These are phyloP conservation scores for Drechslerella dactyloides DNA, from an alignment of 2,329 filamentous ascomycete genomes.

Conservation along the genomic window DNA sequence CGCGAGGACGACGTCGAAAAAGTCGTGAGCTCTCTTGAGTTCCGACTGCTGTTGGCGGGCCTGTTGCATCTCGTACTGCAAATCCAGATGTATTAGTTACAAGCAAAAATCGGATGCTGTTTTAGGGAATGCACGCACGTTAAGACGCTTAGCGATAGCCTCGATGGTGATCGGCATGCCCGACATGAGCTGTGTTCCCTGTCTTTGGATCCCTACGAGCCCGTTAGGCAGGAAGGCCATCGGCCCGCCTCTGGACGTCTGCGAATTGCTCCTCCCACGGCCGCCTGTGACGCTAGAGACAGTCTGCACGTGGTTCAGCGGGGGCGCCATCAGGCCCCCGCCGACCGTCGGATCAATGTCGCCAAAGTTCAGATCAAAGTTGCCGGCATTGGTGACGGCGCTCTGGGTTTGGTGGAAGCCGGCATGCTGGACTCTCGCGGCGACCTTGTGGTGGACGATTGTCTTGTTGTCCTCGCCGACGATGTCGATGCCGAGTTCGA, in stretches of 20 bases:
- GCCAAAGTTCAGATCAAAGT: conserved; percentile 87
- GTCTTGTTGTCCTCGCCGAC: conserved; percentile 98
- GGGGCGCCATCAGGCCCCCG: conserved; percentile 60
- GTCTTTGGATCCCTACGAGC: conserved; percentile 67
- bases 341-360: conserved; percentile 82
- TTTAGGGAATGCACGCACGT: conserved; percentile 66
- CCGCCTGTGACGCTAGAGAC: conserved; percentile 64
- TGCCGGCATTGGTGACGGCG: conserved; percentile 70
- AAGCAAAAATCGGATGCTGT: neutral
- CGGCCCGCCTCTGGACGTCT: conserved; percentile 60
- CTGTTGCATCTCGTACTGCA: conserved; percentile 83
- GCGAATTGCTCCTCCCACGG: conserved; percentile 64
- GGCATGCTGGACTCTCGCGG: conserved; percentile 93
- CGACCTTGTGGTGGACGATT: conserved; percentile 97
- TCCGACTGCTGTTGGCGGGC: conserved; percentile 88
- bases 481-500: conserved; percentile 97
- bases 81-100: neutral
- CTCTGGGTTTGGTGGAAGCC: conserved; percentile 67
- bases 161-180: conserved; percentile 84
- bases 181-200: conserved; percentile 74
- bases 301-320: conserved; percentile 69
- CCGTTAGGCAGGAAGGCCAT: conserved; percentile 60
- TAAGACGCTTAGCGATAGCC: conserved; percentile 86
- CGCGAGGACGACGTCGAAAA: conserved; percentile 75
- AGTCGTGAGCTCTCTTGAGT: conserved; percentile 79